Percentiles rank a stretch among this genome's conserved stretches.
These are phyloP conservation scores for Hemisphaericaspora xylanilytica DNA, from an alignment of 1,139 yeast species.

Conservation along the genomic window DNA sequence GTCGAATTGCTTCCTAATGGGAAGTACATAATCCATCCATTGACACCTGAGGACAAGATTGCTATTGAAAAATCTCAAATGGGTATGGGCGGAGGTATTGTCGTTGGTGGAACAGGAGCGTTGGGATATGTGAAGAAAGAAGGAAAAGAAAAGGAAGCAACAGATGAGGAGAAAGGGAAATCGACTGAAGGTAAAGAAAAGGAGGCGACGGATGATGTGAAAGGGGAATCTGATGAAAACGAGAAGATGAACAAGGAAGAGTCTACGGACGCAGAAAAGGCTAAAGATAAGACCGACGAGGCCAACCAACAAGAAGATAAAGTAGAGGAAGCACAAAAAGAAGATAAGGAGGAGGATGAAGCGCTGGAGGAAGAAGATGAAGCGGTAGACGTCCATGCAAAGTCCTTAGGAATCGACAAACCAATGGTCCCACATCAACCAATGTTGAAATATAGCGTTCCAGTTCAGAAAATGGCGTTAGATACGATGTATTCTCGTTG, in stretches of 20 bases:
- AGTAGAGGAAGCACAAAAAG: conserved; percentile 11
- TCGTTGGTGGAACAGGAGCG: conserved; percentile 78
- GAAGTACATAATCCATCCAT: conserved; percentile 55
- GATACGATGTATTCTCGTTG: conserved; percentile 72
- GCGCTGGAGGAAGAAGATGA: conserved; percentile 40
- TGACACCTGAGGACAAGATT: conserved; percentile 58
- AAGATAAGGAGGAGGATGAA: conserved; percentile 11
- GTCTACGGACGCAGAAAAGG: neutral
- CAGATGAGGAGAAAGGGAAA: conserved; percentile 6
- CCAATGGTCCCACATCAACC: conserved; percentile 39
- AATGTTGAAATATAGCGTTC: conserved; percentile 28
- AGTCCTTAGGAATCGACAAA: conserved; percentile 44
- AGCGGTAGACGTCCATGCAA: conserved; percentile 41
- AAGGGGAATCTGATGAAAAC: no score
- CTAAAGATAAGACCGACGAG: conserved; percentile 9
- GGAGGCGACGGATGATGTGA: no score
- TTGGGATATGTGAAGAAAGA: conserved; percentile 34
- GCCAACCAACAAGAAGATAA: no score
- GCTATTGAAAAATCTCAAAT: conserved; percentile 43
- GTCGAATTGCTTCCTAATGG: conserved; percentile 67
- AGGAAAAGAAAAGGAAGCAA: neutral
- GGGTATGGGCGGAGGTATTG: conserved; percentile 67
- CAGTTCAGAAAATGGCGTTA: conserved; percentile 48
- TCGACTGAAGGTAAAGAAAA: conserved; percentile 4
- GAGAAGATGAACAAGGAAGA: conserved; percentile 14